Percentiles rank a stretch among this genome's conserved stretches.
Evolutionary conservation across 768 basidiomycete species (phyloP).

Genomic region (Pisolithus microcarpus): DNA sequence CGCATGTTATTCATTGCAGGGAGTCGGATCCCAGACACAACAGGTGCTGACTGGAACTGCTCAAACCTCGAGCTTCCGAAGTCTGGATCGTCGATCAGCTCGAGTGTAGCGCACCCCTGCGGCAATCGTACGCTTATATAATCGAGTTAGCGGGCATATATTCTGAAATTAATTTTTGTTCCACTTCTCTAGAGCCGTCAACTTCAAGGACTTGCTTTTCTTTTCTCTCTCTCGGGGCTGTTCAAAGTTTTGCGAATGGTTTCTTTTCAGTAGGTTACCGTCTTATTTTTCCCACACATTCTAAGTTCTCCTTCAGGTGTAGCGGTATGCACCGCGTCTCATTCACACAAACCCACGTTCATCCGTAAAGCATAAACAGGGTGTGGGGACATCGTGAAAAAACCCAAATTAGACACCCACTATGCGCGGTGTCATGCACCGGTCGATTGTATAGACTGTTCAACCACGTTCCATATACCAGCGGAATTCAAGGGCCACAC

Average conservation of each 20-base stretch:
- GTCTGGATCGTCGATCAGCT: too few species aligned
- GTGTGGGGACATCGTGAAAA: slow-evolving; percentile 85
- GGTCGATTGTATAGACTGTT: slow-evolving; percentile 85
- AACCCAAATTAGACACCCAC: slow-evolving; percentile 88
- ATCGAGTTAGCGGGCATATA: too few species aligned
- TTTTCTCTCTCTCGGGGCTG: not conserved
- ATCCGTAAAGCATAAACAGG: slow-evolving; percentile 29
- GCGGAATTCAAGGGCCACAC: slow-evolving; percentile 78
- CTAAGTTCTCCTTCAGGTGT: slow-evolving; percentile 42
- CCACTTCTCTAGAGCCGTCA: too few species aligned
- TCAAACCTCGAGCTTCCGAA: too few species aligned
- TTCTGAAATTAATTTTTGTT: too few species aligned
- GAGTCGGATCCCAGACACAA: too few species aligned
- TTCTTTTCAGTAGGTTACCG: slow-evolving; percentile 59
- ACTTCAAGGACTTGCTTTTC: too few species aligned
- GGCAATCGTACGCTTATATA: too few species aligned
- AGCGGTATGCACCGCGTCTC: slow-evolving; percentile 43
- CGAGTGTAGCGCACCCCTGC: too few species aligned
- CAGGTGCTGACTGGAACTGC: too few species aligned
- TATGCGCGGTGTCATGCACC: slow-evolving; percentile 49
- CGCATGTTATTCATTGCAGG: slow-evolving; percentile 41
- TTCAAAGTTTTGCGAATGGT: slow-evolving; percentile 40
- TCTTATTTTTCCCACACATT: not conserved
- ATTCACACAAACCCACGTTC: not conserved
- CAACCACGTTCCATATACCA: slow-evolving; percentile 71